Conservation (phyloP, 1,284 basidiomycete genomes). For the Cystobasidiaceae sp. region DNA sequence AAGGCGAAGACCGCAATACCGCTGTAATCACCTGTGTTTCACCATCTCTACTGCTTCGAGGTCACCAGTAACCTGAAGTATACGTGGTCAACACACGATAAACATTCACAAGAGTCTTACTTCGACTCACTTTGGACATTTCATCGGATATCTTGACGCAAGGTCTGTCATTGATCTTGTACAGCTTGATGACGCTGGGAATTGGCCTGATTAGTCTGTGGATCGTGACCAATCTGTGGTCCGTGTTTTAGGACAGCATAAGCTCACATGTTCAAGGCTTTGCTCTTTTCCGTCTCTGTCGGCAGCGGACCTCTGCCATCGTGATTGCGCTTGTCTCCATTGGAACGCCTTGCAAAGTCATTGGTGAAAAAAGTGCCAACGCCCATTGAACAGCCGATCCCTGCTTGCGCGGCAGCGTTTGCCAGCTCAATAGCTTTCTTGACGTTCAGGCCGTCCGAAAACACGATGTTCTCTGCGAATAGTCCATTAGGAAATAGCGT, state of each 20-base stretch:
- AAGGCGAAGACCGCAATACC: no score
- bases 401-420: constrained; percentile 65
- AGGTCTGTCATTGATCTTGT: constrained; percentile 62
- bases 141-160: constrained; percentile 94
- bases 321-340: constrained; percentile 4
- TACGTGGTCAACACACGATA: neutral
- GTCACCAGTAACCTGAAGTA: constrained; percentile 46
- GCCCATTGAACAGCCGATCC: constrained; percentile 74
- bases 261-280: constrained; percentile 27
- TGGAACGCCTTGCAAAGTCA: constrained; percentile 44
- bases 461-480: constrained; percentile 62
- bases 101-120: neutral
- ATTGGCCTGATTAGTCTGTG: no score
- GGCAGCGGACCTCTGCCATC: constrained; percentile 16
- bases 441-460: constrained; percentile 70
- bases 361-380: constrained; percentile 89
- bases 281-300: constrained; percentile 19
- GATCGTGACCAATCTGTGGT: neutral
- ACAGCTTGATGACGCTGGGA: constrained; percentile 90
- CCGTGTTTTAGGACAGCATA: no score
- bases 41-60: constrained; percentile 43
- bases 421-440: constrained; percentile 66
- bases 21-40: constrained; percentile 42
- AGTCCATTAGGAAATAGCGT: no score
- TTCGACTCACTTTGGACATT: constrained; percentile 62